These are phyloP conservation scores for Ceratobasidium sp. DNA, from an alignment of 1,284 basidiomycete genomes.

Conservation along the genomic window DNA sequence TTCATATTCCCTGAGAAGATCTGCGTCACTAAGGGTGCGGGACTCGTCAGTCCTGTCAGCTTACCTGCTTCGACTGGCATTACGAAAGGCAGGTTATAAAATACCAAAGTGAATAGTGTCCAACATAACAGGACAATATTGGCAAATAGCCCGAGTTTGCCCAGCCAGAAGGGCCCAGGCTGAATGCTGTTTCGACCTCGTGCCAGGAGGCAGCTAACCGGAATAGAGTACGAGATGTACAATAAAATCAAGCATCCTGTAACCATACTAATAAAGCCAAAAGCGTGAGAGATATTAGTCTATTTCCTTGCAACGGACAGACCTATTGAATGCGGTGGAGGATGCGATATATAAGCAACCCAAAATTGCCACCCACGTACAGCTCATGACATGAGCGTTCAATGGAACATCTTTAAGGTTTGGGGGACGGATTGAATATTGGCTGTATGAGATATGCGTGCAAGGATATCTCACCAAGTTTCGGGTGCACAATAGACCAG, in stretches of 20 bases:
- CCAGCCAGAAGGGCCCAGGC: constrained; percentile 29
- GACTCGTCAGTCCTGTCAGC: not conserved
- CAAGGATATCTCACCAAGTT: not conserved
- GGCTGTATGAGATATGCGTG: no score
- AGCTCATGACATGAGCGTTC: constrained; percentile 36
- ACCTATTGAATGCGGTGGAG: constrained; percentile 31
- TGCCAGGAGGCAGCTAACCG: constrained; percentile 21
- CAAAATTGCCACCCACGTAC: constrained; percentile 25
- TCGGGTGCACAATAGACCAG: constrained; percentile 23
- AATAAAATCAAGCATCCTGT: constrained; percentile 31
- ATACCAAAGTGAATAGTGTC: constrained; percentile 26
- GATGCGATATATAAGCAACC: constrained; percentile 32
- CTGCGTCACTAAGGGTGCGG: not conserved
- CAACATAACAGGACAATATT: constrained; percentile 33
- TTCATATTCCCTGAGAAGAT: constrained; percentile 35
- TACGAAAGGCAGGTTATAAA: constrained; percentile 35
- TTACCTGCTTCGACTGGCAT: constrained; percentile 27
- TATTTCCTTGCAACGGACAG: not conserved
- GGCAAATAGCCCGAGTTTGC: constrained; percentile 7
- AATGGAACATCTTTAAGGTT: constrained; percentile 13
- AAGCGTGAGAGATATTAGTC: not conserved
- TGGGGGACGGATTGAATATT: not conserved
- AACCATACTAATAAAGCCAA: constrained; percentile 14
- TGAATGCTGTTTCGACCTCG: constrained; percentile 16
- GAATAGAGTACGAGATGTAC: constrained; percentile 36